Evolutionary conservation across 2,329 filamentous ascomycete species (phyloP).

Genomic region (Xylariaceae sp.): DNA sequence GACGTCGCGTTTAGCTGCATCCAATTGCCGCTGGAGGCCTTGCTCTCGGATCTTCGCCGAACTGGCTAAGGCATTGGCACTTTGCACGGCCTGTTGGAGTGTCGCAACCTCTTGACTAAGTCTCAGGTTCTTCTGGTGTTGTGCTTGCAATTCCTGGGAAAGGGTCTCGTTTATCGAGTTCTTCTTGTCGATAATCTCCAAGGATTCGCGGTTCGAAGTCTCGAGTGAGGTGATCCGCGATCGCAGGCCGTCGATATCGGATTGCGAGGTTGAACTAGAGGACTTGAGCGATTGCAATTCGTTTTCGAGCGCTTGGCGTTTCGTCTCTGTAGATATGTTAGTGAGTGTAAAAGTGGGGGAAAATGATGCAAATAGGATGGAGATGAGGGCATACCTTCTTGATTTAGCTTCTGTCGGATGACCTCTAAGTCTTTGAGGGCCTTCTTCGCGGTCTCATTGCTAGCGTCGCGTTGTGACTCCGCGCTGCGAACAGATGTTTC

Average conservation of each 20-base stretch:
- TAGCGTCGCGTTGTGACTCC: constrained; percentile 74
- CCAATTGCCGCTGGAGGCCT: constrained; percentile 81
- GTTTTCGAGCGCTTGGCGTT: constrained; percentile 68
- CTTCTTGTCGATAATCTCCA: constrained; percentile 86
- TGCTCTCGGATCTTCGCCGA: constrained; percentile 88
- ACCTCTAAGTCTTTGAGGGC: constrained; percentile 78
- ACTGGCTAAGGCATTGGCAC: constrained; percentile 70
- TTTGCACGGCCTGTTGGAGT: constrained; percentile 78
- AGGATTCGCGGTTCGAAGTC: constrained; percentile 83
- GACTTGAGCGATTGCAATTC: constrained; percentile 76
- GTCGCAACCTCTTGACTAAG: constrained; percentile 75
- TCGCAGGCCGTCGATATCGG: constrained; percentile 69
- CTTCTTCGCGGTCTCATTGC: constrained; percentile 78
- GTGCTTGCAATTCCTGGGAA: constrained; percentile 76
- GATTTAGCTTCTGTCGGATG: constrained; percentile 70
- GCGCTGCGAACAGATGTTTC: constrained; percentile 82
- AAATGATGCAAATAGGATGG: not conserved
- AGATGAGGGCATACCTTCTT: constrained; percentile 59
- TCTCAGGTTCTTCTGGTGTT: constrained; percentile 82
- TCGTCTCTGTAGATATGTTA: constrained; percentile 55
- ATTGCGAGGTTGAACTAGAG: constrained; percentile 65
- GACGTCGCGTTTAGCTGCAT: constrained; percentile 79
- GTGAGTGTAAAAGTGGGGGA: constrained; percentile 2
- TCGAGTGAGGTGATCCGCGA: constrained; percentile 83
- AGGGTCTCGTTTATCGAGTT: constrained; percentile 79